Conservation (phyloP, 1,139 yeast species). For the Groenewaldozyma auringiensis region DNA sequence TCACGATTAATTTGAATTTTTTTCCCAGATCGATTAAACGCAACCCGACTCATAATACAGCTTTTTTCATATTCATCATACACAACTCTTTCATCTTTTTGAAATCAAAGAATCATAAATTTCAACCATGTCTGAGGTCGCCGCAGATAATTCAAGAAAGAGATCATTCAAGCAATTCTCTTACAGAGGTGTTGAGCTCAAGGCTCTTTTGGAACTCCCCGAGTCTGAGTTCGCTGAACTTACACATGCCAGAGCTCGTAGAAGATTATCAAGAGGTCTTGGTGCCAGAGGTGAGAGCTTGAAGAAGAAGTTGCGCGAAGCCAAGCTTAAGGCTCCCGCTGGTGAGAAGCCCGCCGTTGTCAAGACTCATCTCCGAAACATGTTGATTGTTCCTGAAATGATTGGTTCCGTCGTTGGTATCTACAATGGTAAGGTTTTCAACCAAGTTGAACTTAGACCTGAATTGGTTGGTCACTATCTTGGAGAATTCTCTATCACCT, state of each 20-base stretch:
- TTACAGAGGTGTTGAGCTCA: constrained; percentile 98
- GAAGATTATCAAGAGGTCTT: constrained; percentile 98
- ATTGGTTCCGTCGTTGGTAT: constrained; percentile 98
- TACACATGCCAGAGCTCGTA: constrained; percentile 98
- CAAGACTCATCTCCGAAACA: constrained; percentile 99
- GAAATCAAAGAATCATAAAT: too few relatives aligned
- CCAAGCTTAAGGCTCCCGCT: constrained; percentile 85
- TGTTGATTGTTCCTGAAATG: constrained; percentile 99
- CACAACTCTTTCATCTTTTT: too few relatives aligned
- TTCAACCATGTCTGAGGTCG: constrained; percentile 17
- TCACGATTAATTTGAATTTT: too few relatives aligned
- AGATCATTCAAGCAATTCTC: constrained; percentile 96
- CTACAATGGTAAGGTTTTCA: constrained; percentile 99
- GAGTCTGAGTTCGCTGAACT: constrained; percentile 96
- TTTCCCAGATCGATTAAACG: too few relatives aligned
- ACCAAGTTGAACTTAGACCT: constrained; percentile 97
- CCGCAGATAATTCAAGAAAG: constrained; percentile 28
- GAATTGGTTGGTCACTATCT: constrained; percentile 99
- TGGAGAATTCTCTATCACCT: constrained; percentile 99
- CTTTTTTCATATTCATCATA: too few relatives aligned
- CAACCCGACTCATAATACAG: too few relatives aligned
- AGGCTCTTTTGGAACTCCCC: constrained; percentile 87
- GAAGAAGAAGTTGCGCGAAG: constrained; percentile 97
- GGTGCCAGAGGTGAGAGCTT: constrained; percentile 89
- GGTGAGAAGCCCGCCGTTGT: constrained; percentile 97